Conservation (phyloP, 2,329 filamentous ascomycete species). For the Stemphylium vesicarium region DNA sequence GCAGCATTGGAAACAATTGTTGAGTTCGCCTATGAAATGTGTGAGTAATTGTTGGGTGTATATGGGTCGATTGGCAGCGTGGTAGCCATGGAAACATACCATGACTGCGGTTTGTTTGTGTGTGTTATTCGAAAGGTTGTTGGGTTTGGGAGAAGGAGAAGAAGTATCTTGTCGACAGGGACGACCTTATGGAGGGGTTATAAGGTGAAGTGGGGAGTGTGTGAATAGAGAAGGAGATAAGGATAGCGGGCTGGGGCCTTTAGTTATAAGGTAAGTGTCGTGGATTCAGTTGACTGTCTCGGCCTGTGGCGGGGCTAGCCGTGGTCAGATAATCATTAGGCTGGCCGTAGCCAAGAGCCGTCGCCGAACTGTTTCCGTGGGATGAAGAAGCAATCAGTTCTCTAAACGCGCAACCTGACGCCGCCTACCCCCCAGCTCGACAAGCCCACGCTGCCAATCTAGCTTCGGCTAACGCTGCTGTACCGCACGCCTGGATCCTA, state of each 20-base stretch:
- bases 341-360: constrained; percentile 44
- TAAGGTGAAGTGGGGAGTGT: constrained; percentile 18
- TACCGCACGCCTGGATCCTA: constrained; percentile 23
- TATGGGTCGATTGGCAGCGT: constrained; percentile 3
- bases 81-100: constrained; percentile 27
- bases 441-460: constrained; percentile 26
- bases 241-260: constrained; percentile 27
- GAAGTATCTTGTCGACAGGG: constrained; percentile 2
- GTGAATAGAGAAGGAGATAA: constrained; percentile 36
- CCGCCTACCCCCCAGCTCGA: constrained; percentile 12
- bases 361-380: constrained; percentile 49
- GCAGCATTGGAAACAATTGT: constrained; percentile 56
- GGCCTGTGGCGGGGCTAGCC: constrained; percentile 43
- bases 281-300: constrained; percentile 28
- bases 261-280: constrained; percentile 37
- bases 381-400: constrained; percentile 43
- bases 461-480: constrained; percentile 28
- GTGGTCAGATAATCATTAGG: constrained; percentile 31
- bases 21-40: constrained; percentile 43
- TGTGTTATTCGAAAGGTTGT: constrained; percentile 3
- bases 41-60: constrained; percentile 6
- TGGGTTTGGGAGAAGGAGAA: neutral
- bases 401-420: constrained; percentile 12
- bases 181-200: constrained; percentile 22
- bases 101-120: constrained; percentile 39